Base-by-base conservation (phyloP, 2,329 filamentous ascomycete species). In the Nannizzia gypsea region DNA sequence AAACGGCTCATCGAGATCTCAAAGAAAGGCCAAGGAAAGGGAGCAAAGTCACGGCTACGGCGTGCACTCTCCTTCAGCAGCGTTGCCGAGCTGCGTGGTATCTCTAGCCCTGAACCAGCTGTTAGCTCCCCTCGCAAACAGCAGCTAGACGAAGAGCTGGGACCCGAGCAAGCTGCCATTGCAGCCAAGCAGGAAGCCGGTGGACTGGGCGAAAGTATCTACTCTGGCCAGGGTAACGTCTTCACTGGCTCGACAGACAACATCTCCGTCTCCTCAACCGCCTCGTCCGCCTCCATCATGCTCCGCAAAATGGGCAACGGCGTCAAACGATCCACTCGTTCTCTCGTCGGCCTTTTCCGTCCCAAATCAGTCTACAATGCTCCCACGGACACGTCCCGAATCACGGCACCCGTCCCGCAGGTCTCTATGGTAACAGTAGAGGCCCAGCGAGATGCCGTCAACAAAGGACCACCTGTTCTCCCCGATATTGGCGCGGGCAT, bases 231-330 rank as follows among this genome's bases (percentile, higher is more conserved):
- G 69, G 88, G 87, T 61, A 87, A 87, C 64, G 83, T 92, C 64
- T 96, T 97, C 70, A 83, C 86, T 15, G 88, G 90, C 13, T 99
- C 93, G 3, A 97, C 90, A 0, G 93, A 99, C 73, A 97, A 97
- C 66, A 76, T 99, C 50, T 78, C 77, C 3, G 74, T 78, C 20
- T 77, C 75, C 1, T 78, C 76, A 1, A 78, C 76, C 4, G 76
- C 75, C 22, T 78, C 76, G 0, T 78, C 77, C 6, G 76, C 76
- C 3, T 78, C 76, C 13, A 73, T 78, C 57, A 78, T 78, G 76
- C 72, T 99, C 65, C 85, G 93, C 58, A 99, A 99, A 78, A 99
- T 99, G 93, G 93, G 93, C 60, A 90, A 90, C 65, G 91, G 92
- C n/a, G 88, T 97, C 84, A 97, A 96, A 81, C 95, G 93, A 75